Evolutionary conservation across 352 stramenopile genomes (phyloP).

Genomic region (Pilasporangium apinafurcum): DNA sequence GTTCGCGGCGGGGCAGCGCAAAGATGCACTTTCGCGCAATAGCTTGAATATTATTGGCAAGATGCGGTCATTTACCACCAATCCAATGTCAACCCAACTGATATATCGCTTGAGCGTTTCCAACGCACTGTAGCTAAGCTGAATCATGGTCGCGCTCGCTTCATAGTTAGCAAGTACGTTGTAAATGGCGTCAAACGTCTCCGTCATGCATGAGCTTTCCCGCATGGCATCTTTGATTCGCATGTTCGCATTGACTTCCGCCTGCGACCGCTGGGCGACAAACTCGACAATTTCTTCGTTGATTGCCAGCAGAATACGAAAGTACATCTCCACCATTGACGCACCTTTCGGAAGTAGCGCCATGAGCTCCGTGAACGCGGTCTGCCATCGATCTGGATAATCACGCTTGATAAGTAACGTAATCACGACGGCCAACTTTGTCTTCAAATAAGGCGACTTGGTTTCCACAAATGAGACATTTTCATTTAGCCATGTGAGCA

Average conservation of each 20-base stretch:
- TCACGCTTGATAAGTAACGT: constrained; percentile 85
- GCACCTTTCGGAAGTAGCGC: constrained; percentile 57
- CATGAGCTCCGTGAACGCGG: constrained; percentile 82
- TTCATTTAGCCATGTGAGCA: constrained; percentile 58
- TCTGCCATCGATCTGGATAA: constrained; percentile 83
- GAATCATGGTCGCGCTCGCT: constrained; percentile 54
- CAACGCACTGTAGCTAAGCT: constrained; percentile 61
- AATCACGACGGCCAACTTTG: constrained; percentile 76
- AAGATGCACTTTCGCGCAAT: constrained; percentile 40
- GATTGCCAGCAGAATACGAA: constrained; percentile 84
- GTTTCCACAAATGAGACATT: constrained; percentile 56
- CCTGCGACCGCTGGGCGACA: constrained; percentile 50
- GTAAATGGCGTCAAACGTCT: constrained; percentile 80
- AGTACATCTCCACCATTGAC: constrained; percentile 88
- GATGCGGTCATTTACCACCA: constrained; percentile 81
- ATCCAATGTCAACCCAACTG: constrained; percentile 77
- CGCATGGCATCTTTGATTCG: constrained; percentile 87
- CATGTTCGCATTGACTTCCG: constrained; percentile 71
- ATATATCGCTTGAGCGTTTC: constrained; percentile 84
- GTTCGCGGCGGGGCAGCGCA: constrained; percentile 69
- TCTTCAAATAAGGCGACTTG: constrained; percentile 77
- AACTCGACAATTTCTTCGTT: constrained; percentile 91
- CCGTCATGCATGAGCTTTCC: constrained; percentile 59
- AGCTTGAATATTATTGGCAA: constrained; percentile 72
- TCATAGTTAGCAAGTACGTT: constrained; percentile 75